Conservation (phyloP, 2,329 filamentous ascomycete species). For the Xylariaceae sp. region DNA sequence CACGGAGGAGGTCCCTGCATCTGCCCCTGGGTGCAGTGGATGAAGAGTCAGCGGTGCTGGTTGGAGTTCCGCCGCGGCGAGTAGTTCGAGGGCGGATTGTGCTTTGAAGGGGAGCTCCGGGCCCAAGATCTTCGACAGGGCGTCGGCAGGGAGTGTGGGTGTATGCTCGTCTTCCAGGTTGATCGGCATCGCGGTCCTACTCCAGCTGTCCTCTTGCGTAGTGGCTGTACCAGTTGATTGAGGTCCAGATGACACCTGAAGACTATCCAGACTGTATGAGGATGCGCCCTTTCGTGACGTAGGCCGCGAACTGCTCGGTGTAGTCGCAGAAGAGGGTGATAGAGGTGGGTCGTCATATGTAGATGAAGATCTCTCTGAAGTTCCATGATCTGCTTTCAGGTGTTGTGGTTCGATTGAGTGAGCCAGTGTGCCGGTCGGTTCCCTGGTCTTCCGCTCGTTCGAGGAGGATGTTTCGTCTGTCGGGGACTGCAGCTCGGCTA, state of each 20-base stretch:
- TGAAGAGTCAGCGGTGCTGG: slow-evolving; percentile 32
- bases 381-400: slow-evolving; percentile 22
- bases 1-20: slow-evolving; percentile 13
- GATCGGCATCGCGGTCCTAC: slow-evolving; percentile 14
- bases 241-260: slow-evolving; percentile 4
- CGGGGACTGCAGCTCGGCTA: slow-evolving; percentile 19
- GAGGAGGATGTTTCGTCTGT: slow-evolving; percentile 10
- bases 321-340: slow-evolving; percentile 30
- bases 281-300: slow-evolving; percentile 30
- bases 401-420: slow-evolving; percentile 20
- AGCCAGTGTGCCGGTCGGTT: slow-evolving; percentile 18
- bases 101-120: slow-evolving; percentile 18
- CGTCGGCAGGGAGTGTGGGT: no score
- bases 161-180: no score
- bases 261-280: slow-evolving; percentile 12
- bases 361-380: slow-evolving; percentile 32
- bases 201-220: slow-evolving; percentile 17
- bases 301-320: slow-evolving; percentile 35
- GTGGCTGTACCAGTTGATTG: slow-evolving; percentile 4
- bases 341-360: slow-evolving; percentile 32
- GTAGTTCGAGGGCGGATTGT: slow-evolving; percentile 22
- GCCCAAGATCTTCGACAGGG: no score
- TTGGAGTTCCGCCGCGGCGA: slow-evolving; percentile 23
- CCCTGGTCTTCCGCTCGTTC: slow-evolving; percentile 12
- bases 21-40: slow-evolving; percentile 24